Conservation (phyloP, 2,329 filamentous ascomycete species). For the Xylariaceae sp. region DNA sequence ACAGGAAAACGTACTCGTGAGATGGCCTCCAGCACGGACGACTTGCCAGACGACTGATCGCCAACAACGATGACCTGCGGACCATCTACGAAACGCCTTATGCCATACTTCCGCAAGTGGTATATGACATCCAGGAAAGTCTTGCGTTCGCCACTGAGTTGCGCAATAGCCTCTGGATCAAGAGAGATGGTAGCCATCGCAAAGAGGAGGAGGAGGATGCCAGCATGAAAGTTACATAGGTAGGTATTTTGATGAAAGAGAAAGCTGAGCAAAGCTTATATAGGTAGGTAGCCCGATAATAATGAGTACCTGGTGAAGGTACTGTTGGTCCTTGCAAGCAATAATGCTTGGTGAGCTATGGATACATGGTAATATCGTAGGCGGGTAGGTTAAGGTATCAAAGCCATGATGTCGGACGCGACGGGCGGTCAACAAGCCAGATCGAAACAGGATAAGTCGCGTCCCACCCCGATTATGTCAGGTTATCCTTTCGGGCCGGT, state of each 20-base stretch:
- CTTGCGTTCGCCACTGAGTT: conserved; percentile 42
- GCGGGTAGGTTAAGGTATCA: neutral
- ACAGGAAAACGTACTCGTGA: conserved; percentile 55
- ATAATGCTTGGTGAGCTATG: neutral
- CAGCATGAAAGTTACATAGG: neutral
- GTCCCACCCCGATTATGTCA: neutral
- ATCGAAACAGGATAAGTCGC: neutral
- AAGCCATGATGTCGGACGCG: neutral
- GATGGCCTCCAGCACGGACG: conserved; percentile 60
- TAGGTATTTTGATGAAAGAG: neutral
- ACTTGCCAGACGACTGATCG: conserved; percentile 57
- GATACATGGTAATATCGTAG: neutral
- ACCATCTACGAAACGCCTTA: conserved; percentile 42
- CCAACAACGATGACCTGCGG: conserved; percentile 56
- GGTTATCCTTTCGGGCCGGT: neutral
- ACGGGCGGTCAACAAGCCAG: neutral
- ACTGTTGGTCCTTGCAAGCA: neutral
- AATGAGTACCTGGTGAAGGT: neutral
- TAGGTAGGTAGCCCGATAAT: neutral
- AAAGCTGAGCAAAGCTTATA: too few species aligned
- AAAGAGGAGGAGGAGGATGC: neutral
- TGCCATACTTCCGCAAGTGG: conserved; percentile 44
- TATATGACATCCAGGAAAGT: conserved; percentile 50
- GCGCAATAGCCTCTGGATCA: conserved; percentile 33
- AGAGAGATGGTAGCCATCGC: conserved; percentile 20